Base-by-base conservation (phyloP, 108 stramenopile species). In the Nitzschia putrida region DNA sequence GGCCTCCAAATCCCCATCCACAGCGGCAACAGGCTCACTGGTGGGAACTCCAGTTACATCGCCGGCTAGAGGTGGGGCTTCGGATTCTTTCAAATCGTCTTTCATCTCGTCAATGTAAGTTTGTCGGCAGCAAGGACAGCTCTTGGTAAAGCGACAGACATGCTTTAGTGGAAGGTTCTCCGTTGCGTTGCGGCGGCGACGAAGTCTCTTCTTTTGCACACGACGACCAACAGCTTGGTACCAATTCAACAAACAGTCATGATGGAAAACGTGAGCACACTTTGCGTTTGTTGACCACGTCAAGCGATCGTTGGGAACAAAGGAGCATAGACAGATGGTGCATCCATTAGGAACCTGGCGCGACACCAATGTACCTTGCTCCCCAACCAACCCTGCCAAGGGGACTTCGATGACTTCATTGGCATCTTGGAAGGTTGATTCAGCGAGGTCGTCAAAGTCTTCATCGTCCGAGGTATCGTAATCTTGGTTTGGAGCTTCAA, bases 81-180 rank as follows among this genome's bases (percentile, higher is more conserved):
- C 24, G 16, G 24, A 13, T 55, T 25, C 54, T 3, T 22, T 24
- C 23, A 21, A 13, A 3, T 63, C 61, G n/a, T 63, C 65, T 38
- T 52, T 20, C 9, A 20, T 44, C 25, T 72, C 54, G 21, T 12
- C 14, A 61, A 65, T 67, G 57, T 86, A 89, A 9, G 78, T 43
- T 50, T 81, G 84, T 18, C 88, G 71, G 56, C 88, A 89, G 44
- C 85, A 86, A 23, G 88, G 88, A 51, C 88, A 89, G 13, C 68
- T 37, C 43, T 85, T 81, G 23, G 81, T 72, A 57, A 80, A 85
- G 7, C 66, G 40, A 42, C 64, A 71, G 16, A 74, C 44, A 23
- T 71, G 38, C 39, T 75, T 43, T 38, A 83, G 44, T 1, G 61
- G 51, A 21, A 83, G 69, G 4, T 21, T 66, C 7, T 79, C 85